Evolutionary conservation across 148 eudicot species (phyloP).

Genomic region (Salicornia ramosissima): DNA sequence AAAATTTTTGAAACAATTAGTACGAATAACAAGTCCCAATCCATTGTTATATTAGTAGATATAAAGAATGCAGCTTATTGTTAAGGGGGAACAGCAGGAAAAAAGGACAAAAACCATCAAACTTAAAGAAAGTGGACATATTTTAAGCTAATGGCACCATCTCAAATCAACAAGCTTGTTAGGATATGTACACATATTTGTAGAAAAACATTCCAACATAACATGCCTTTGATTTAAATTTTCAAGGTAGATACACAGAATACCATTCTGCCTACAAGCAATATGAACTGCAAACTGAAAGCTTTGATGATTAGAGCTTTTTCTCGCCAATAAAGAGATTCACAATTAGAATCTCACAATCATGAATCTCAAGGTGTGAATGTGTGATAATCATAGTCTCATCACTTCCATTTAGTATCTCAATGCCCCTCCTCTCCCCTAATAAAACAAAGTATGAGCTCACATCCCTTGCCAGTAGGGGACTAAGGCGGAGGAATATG

Average conservation of each 20-base stretch:
- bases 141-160: background rate
- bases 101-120: no score
- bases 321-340: background rate
- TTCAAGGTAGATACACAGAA: background rate
- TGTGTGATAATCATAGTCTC: background rate
- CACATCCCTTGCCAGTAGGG: background rate
- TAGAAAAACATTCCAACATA: background rate
- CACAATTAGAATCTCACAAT: background rate
- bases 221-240: background rate
- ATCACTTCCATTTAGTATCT: background rate
- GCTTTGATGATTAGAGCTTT: background rate
- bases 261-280: background rate
- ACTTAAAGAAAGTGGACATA: background rate
- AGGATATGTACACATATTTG: background rate
- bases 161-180: background rate
- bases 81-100: no score
- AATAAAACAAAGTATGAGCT: background rate
- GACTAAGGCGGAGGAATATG: no score
- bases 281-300: background rate
- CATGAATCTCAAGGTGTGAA: background rate
- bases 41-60: background rate
- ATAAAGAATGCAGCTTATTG: background rate
- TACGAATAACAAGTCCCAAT: background rate
- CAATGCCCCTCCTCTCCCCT: background rate
- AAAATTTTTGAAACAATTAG: no score